Conservation (phyloP, 306 rosid genomes). For the Biancaea sappan region DNA sequence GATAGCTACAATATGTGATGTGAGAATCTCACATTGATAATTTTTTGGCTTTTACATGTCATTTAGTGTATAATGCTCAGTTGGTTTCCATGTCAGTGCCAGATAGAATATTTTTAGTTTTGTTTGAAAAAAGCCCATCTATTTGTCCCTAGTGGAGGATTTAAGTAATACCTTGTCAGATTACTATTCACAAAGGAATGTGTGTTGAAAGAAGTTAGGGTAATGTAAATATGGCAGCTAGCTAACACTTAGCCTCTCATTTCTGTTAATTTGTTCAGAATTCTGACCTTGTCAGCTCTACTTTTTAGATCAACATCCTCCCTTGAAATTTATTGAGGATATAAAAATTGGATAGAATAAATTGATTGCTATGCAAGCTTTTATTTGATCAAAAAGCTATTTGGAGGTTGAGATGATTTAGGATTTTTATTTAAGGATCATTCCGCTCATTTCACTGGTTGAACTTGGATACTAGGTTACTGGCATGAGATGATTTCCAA, state of each 20-base stretch:
- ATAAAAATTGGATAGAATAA: neutral
- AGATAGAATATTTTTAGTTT: neutral
- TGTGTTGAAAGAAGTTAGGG: neutral
- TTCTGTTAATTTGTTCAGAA: neutral
- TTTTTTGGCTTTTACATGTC: neutral
- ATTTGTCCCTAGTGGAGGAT: neutral
- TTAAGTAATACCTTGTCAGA: neutral
- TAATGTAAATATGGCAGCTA: neutral
- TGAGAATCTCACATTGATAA: constrained; percentile 1
- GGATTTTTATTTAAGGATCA: neutral
- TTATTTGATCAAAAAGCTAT: neutral
- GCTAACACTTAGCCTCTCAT: neutral
- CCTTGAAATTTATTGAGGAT: neutral
- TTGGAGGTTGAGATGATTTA: neutral
- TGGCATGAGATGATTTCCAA: neutral
- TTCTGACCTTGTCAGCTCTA: neutral
- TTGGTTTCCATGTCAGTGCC: neutral
- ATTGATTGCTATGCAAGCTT: neutral
- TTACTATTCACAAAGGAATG: neutral
- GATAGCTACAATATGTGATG: neutral
- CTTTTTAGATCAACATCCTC: neutral
- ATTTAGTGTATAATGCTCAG: neutral
- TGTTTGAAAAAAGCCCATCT: neutral
- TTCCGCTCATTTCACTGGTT: neutral
- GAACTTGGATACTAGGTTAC: neutral